phyloP scores from a whole-genome alignment of 371 early-diverging fungal genomes.

The Rhizopus sp. region DNA sequence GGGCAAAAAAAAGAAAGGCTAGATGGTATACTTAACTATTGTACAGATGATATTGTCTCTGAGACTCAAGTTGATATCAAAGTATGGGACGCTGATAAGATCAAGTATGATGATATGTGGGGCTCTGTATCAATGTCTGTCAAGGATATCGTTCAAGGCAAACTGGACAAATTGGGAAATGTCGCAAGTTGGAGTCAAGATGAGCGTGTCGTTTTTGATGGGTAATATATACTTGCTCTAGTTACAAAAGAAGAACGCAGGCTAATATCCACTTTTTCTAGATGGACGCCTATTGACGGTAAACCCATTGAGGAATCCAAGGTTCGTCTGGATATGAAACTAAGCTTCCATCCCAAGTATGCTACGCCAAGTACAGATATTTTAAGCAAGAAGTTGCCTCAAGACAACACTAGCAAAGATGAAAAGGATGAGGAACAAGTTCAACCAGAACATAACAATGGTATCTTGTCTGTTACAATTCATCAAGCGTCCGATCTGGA shows the following conservation, averaged over 20 bases:
- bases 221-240: constrained; percentile 10
- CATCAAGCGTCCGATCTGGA: constrained; percentile 46
- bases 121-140: constrained; percentile 36
- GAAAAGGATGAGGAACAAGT: constrained; percentile 19
- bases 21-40: not conserved
- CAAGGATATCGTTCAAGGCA: constrained; percentile 34
- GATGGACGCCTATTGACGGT: constrained; percentile 47
- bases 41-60: constrained; percentile 37
- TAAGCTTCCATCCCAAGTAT: constrained; percentile 51
- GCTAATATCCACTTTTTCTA: constrained; percentile 5
- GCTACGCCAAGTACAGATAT: constrained; percentile 25
- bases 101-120: constrained; percentile 47
- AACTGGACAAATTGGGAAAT: constrained; percentile 38
- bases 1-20: not conserved
- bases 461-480: constrained; percentile 38
- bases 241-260: not conserved
- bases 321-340: constrained; percentile 36
- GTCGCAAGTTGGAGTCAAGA: constrained; percentile 34
- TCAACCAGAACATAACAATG: constrained; percentile 30
- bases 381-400: constrained; percentile 13
- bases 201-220: constrained; percentile 42
- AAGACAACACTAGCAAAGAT: constrained; percentile 9
- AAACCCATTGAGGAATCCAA: constrained; percentile 30
- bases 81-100: constrained; percentile 53
- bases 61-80: constrained; percentile 41